These are phyloP conservation scores for Hyphodiscus hymeniophilus DNA, from an alignment of 495 filamentous ascomycete genomes.

Conservation along the genomic window DNA sequence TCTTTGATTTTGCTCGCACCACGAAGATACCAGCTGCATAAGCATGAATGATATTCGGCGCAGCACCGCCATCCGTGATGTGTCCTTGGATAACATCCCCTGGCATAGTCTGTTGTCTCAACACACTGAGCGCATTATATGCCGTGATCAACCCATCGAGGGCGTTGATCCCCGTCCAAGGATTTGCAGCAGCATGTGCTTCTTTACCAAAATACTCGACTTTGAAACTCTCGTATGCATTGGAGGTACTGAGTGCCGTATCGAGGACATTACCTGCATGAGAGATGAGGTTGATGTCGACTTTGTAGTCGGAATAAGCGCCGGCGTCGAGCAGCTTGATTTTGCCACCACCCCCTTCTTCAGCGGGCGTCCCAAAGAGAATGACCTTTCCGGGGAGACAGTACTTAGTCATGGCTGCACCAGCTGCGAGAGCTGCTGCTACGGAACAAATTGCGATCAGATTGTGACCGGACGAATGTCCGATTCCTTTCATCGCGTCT, in stretches of 20 bases:
- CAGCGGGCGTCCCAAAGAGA: constrained; percentile 62
- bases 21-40: constrained; percentile 10
- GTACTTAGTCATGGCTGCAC: constrained; percentile 35
- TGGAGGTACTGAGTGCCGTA: constrained; percentile 37
- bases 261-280: constrained; percentile 42
- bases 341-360: constrained; percentile 64
- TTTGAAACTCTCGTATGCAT: constrained; percentile 38
- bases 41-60: constrained; percentile 16
- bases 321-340: constrained; percentile 54
- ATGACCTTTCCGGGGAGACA: constrained; percentile 47
- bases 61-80: constrained; percentile 12
- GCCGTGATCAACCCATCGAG: constrained; percentile 15
- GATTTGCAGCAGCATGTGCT: constrained; percentile 17
- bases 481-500: constrained; percentile 32
- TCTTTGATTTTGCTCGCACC: constrained; percentile 4
- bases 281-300: constrained; percentile 59
- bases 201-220: constrained; percentile 43
- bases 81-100: constrained; percentile 14
- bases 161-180: constrained; percentile 16
- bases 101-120: constrained; percentile 13
- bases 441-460: constrained; percentile 58
- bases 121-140: constrained; percentile 11
- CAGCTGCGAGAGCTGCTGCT: constrained; percentile 50
- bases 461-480: constrained; percentile 64
- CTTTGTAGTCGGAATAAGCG: constrained; percentile 46